Evolutionary conservation across 805 yeast genomes (phyloP), one percentile per base, ranked within the genome.

Genomic region (Saccharomycopsis sp.): DNA sequence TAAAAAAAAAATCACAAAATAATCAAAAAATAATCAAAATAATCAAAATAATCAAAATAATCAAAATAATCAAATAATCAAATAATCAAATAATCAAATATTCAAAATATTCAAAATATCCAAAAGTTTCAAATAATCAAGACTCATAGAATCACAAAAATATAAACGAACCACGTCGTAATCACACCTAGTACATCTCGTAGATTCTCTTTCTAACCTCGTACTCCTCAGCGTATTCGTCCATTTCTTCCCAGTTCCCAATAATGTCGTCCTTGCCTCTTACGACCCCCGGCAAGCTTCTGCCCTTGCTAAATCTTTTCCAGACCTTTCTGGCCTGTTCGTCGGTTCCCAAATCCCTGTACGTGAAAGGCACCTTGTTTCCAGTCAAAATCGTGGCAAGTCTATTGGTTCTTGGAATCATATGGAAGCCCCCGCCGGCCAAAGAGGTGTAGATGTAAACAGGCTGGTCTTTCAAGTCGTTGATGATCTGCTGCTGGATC

Each of bases 241-340:
- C 92, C 57, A 91, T 80, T 64, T 86, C 95, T 66, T 84, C 82
- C 85, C 88, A 88, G 68, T 89, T 87, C 1, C 97, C 97, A 62
- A 91, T 84, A 59, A 83, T 79, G 63, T 85, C 91, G 65, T 88
- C 94, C 24, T 83, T 83, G 7, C 88, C 89, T 70, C 96, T 80
- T 16, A 91, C 91, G 16, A 91, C 79, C 37, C 91, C 97, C 1
- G 97, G 97, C 58, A 90, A 78, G 1, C 82, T 74, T 64, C 87
- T 83, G 2, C 95, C 96, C 29, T 75, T 76, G 16, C 87, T 76
- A 65, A 81, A 81, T 63, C 94, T 79, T 65, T 82, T 82, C 97
- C 97, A 91, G 24, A 89, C 79, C 64, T 82, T 80, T 69, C 90
- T 84, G 15, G 97, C 97, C 60, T 84, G 86, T 54, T 84, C 90